Evolutionary conservation across 805 yeast species (phyloP), one percentile per base, ranked within the genome.

Genomic region (Zygoascus tannicola): DNA sequence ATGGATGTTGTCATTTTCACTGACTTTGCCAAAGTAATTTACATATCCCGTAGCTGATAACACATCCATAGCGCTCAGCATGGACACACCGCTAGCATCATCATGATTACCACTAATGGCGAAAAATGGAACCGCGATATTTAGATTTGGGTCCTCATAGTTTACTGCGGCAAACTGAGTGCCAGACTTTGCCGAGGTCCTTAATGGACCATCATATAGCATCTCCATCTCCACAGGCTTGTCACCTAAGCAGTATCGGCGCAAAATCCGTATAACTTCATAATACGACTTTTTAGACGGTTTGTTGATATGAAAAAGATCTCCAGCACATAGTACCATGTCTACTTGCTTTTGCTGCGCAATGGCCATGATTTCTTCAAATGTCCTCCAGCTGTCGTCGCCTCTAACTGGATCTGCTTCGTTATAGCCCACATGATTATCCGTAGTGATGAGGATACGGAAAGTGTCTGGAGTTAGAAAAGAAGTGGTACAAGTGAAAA

Each of bases 51-150:
- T 67, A 4, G 83, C 85, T 16, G 85, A 75, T 10, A 92, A 65
- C 2, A 92, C 65, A 61, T 92, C 98, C 69, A 92, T 68, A 0
- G 98, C 95, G 44, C 88, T 79, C 12, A 92, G 66, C 43, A 85
- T 64, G 2, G 60, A 60, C 2, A 55, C 32, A 1, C 97, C 97
- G 0, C 95, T 84, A 2, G 95, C 85, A 63, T 92, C 97, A 62
- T 92, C 98, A 60, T 92, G 98, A 56, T 92, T 92, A 2, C 98
- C 98, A 38, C 90, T 78, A 3, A 92, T 90, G 4, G 88, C 90
- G 68, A 92, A 86, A 5, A 92, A 74, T 0, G 98, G 98, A 14
- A 88, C 74, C 0, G 94, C 78, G 2, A 92, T 80, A 61, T 92
- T 92, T 48, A 85, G 63, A 60, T 92, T 86, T 1, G 90, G 86